Evolutionary conservation across 2,329 filamentous ascomycete genomes (phyloP), one percentile per base, ranked within the genome.

Genomic region (Fusarium coicis): DNA sequence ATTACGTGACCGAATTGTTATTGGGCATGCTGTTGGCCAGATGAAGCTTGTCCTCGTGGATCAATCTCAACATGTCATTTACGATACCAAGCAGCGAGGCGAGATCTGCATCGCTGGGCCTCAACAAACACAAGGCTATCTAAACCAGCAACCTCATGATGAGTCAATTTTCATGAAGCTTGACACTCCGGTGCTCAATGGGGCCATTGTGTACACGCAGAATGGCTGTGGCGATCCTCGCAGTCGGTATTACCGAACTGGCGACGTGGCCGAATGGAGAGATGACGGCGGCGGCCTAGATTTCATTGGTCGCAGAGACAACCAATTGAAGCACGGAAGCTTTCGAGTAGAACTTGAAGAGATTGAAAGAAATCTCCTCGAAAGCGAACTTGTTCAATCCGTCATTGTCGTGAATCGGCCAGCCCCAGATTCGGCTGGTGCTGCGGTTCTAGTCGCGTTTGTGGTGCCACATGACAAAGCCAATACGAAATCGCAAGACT

Each of bases 311-410:
- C 47, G 58, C 26, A 61, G 21, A n/a, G 58, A 61, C 23, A 55
- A 61, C 19, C 58, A 61, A 26, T 21, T 61, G 21, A 61, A 61
- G 18, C 47, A 42, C 7, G 15, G 58, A 21, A 32, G 58, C 11
- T 61, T 61, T 30, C 47, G 58, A 23, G 49, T 61, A 4, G 58
- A 55, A 23, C 23, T 61, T 26, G 58, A 61, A 55, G 49, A 61
- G 8, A 61, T 61, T 16, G 58, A 61, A 4, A 61, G 58, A 34
- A 55, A 7, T 5, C 37, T 61, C 6, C 39, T 55, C n/a, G 49
- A 61, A 21, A 43, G 39, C 21, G 19, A 55, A 16, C 23, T 55
- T 26, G 32, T 55, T 23, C 37, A 61, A 34, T 61, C 39, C 21
- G 58, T 44, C 30, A 30, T 61, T 18, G 39, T 61, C 37, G 39